Base-by-base conservation (phyloP, 192 early-diverging fungal genomes). In the Dimargaris verticillata region DNA sequence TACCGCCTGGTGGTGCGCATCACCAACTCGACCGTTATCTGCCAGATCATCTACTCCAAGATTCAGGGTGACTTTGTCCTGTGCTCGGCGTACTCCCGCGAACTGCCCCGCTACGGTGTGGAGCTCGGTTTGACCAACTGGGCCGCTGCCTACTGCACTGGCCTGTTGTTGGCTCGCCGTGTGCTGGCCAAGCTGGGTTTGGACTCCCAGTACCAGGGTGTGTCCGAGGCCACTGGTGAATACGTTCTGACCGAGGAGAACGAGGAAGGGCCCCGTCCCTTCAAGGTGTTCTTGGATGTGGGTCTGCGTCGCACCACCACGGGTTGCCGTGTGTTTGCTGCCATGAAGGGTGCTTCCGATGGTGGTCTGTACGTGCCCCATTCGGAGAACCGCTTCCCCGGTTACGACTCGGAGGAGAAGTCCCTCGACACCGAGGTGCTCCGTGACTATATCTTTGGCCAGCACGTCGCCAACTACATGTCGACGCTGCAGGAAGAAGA, bases 71-170 rank as follows among this genome's bases (percentile, higher is more conserved):
- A 99, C 71, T 76, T 89, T 70, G 91, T 99, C 66, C 80, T 99
- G 63, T 76, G 85, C 66, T 84, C 92, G 63, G 95, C 95, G 63
- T 96, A 99, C 78, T 67, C 93, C 55, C 95, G 97, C 75, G 95
- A 99, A 76, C 87, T 99, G 62, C 89, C 89, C 68, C 78, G 79
- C 71, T 99, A 88, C 75, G 93, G 93, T 66, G 78, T 99, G 80
- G 86, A 90, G 80, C 83, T 91, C 78, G 95, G 95, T 84, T 81
- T 99, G 76, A 99, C 95, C 83, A 99, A 99, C 91, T 99, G 93
- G 93, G 84, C 95, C 70, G 92, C 95, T 63, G 89, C 95, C 66
- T 99, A 99, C 79, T 80, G 85, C 70, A 99, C 95, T 63, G 95
- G 95, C 84, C 86, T 99, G 60, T 82, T 99, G 38, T 79, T 89